Evolutionary conservation across 169 alveolate species (phyloP).

Genomic region (Condylostoma magnum): DNA sequence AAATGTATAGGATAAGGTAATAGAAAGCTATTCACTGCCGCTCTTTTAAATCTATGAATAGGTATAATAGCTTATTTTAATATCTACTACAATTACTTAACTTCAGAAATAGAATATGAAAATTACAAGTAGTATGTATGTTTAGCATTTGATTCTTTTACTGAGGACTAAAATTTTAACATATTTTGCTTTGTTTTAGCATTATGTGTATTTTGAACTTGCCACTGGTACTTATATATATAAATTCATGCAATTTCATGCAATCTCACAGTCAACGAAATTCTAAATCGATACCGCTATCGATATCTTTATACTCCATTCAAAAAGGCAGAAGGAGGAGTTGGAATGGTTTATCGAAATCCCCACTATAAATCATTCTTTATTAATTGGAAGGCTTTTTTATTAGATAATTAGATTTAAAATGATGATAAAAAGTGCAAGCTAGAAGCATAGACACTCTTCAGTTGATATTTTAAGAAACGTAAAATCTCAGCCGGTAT

Average conservation of each 20-base stretch:
- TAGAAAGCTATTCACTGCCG: constrained; percentile 36
- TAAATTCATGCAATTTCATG: not conserved
- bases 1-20: constrained; percentile 51
- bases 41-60: constrained; percentile 12
- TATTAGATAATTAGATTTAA: not conserved
- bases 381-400: constrained; percentile 7
- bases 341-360: not conserved
- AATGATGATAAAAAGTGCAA: too few relatives aligned
- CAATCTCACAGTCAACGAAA: constrained; percentile 16
- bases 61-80: not conserved
- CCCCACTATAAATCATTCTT: constrained; percentile 12
- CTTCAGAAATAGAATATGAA: not conserved
- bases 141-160: not conserved
- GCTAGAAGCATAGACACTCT: too few relatives aligned
- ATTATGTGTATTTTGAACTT: not conserved
- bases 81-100: not conserved
- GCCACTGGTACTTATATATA: constrained; percentile 6
- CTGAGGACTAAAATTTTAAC: not conserved
- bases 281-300: constrained; percentile 7
- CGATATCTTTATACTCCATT: constrained; percentile 7
- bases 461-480: too few relatives aligned
- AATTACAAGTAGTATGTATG: not conserved
- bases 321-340: not conserved
- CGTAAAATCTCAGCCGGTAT: too few relatives aligned
- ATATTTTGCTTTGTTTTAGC: not conserved